phyloP scores from a whole-genome alignment of 2,329 filamentous ascomycete genomes.

The Beauveria scarabaeidicola region DNA sequence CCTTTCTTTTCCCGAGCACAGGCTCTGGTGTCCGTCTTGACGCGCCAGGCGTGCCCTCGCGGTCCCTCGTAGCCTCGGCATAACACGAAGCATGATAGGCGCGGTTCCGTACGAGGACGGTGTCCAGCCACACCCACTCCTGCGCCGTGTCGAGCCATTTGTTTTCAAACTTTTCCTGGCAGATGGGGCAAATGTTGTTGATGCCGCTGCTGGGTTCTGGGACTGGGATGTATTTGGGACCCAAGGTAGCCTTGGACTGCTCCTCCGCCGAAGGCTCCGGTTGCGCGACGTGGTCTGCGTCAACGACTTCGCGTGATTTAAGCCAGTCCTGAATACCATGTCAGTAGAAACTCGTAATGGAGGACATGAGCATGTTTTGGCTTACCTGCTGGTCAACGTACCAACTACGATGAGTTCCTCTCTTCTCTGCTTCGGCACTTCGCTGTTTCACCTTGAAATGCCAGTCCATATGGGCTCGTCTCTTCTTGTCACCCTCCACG shows the following conservation, averaged over 20 bases:
- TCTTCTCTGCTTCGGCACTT: conserved; percentile 75
- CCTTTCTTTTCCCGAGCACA: conserved; percentile 66
- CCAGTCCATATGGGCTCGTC: conserved; percentile 93
- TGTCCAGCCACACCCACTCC: conserved; percentile 96
- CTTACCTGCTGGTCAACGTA: conserved; percentile 81
- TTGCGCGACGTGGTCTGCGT: conserved; percentile 43
- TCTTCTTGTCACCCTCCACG: conserved; percentile 71
- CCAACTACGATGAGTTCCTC: conserved; percentile 87
- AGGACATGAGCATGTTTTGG: neutral
- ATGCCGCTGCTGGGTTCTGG: conserved; percentile 68
- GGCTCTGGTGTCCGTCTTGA: conserved; percentile 52
- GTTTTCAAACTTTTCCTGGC: conserved; percentile 89
- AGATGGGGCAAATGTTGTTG: conserved; percentile 82
- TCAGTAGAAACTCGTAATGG: conserved; percentile 17
- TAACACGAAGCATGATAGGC: conserved; percentile 90
- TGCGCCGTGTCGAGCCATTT: conserved; percentile 88
- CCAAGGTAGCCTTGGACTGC: conserved; percentile 37
- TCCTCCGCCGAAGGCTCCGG: conserved; percentile 29
- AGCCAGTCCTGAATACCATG: conserved; percentile 67
- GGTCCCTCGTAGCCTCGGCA: conserved; percentile 66
- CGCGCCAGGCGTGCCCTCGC: conserved; percentile 33
- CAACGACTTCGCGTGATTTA: conserved; percentile 70
- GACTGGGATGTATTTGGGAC: conserved; percentile 69
- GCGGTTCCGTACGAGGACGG: conserved; percentile 64
- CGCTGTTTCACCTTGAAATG: conserved; percentile 91